Base-by-base conservation (phyloP, 2,329 filamentous ascomycete species). In the Aspergillus sp. region DNA sequence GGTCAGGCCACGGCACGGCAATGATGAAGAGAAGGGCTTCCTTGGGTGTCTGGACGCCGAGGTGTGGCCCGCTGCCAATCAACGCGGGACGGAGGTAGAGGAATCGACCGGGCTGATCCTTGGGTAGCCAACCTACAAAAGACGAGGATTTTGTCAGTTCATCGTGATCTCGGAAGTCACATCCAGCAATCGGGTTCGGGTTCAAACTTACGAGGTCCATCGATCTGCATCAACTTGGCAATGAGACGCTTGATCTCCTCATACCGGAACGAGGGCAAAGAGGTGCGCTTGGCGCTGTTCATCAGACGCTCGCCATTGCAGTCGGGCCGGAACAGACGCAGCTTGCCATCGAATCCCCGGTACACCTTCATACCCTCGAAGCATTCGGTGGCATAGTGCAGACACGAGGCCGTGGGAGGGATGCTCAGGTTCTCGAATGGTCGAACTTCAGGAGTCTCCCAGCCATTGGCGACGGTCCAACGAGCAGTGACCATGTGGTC, bases 21-120 rank as follows among this genome's bases (percentile, higher is more conserved):
- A 96, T 90, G 73, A 97, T 86, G 80, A 91, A 96, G n/a, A 97
- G 85, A 62, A 96, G 84, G n/a, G 92, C 93, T 79, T 94, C 87
- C 65, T 85, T 85, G 50, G 94, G 92, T 3, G 87, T 84, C 74
- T 91, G 87, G 45, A 97, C 90, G 62, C 92, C 93, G 3, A 97
- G 85, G 69, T 91, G 88, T 7, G 88, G 78, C 67, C 91, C 90
- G 9, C 89, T 93, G 56, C 89, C 92, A 71, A 97, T 97, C 76
- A 97, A 84, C 0, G 91, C 92, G 1, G 92, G 92, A 51, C 92
- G 89, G 60, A 97, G 83, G 80, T 97, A 97, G 55, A 97, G 80
- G 80, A 89, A 96, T 55, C 80, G 88, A 82, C 38, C 85, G 81
- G 63, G 85, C 82, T 69, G 67, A 13, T 69, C 61, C 63, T 84